Evolutionary conservation across 495 filamentous ascomycete species (phyloP), one percentile per base, ranked within the genome.

Genomic region (Melanomma pulvis-pyrius): DNA sequence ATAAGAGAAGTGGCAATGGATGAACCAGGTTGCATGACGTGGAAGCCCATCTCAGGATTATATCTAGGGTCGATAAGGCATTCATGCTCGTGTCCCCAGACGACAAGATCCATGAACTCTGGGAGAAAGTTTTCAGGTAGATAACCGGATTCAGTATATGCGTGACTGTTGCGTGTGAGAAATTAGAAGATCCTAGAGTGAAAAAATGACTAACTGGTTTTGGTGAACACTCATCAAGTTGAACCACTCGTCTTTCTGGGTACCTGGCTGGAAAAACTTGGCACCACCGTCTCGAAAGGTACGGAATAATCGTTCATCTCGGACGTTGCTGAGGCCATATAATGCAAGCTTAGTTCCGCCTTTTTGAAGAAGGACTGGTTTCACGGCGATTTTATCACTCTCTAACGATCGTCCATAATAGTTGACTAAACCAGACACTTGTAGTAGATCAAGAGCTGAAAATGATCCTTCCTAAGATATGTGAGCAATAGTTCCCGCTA

Each of bases 41-140:
- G 87, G 69, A 98, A 98, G 9, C 87, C 88, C 62, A 86, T 96
- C 74, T 96, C 92, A 0, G 90, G 86, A 71, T 97, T 97, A 25
- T 84, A 82, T 12, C 76, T 72, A 0, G 94, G 94, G 44, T 96
- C 86, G 68, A 98, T 96, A 4, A 94, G 75, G 74, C 93, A 98
- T 78, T 99, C 96, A 71, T 99, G 94, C 75, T 99, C 94, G 71
- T 99, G 94, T 25, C 94, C 94, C 94, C 94, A 99, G 49, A 99
- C 80, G 0, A 98, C 86, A 17, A 99, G 79, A 73, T 99, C 91
- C 39, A 98, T 77, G 73, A 96, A 99, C 5, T 90, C 88, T 0
- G 94, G 96, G 0, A 99, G 85, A 74, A 97, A 94, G 72, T 92
- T 92, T 73, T 99, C 96, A 1, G 96, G 92, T 0, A 99, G 82